A percentile compares a stretch with the other conserved stretches of the same genome.
Conservation (phyloP, 2,329 filamentous ascomycete genomes). For the Corinectria fuckeliana region DNA sequence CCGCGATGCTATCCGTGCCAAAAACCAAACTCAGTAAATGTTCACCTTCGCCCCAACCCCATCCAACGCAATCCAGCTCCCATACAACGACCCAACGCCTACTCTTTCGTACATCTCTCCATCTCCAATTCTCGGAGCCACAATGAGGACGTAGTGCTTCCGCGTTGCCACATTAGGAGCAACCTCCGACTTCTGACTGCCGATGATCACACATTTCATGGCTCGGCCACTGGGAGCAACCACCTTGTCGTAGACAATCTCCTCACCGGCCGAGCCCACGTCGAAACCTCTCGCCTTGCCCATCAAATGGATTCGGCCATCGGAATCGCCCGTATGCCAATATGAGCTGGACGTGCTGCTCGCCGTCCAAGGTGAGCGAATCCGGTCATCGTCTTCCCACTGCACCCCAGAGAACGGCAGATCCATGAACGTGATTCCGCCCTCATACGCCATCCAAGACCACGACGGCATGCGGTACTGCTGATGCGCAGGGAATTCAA, state of each 20-base stretch:
- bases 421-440: constrained; percentile 39
- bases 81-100: constrained; percentile 9
- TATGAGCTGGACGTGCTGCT: neutral
- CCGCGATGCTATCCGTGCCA: too few relatives aligned
- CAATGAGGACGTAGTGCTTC: neutral
- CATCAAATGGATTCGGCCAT: constrained; percentile 5
- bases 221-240: neutral
- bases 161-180: neutral
- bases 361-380: constrained; percentile 18
- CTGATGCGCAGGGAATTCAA: constrained; percentile 3
- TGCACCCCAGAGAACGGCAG: constrained; percentile 25
- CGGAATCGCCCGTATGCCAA: constrained; percentile 15
- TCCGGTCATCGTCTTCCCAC: constrained; percentile 11
- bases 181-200: constrained; percentile 2
- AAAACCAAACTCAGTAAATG: constrained; percentile 5
- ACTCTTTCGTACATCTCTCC: constrained; percentile 1
- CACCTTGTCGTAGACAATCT: constrained; percentile 12
- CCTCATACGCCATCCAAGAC: constrained; percentile 47
- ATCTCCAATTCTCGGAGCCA: neutral
- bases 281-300: constrained; percentile 6
- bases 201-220: constrained; percentile 15
- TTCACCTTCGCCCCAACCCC: neutral
- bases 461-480: constrained; percentile 35
- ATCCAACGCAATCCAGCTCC: constrained; percentile 1
- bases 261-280: neutral